Percentiles rank a stretch among this genome's conserved stretches.
phyloP scores from a whole-genome alignment of 2,329 filamentous ascomycete genomes.

The Neurospora sp. region DNA sequence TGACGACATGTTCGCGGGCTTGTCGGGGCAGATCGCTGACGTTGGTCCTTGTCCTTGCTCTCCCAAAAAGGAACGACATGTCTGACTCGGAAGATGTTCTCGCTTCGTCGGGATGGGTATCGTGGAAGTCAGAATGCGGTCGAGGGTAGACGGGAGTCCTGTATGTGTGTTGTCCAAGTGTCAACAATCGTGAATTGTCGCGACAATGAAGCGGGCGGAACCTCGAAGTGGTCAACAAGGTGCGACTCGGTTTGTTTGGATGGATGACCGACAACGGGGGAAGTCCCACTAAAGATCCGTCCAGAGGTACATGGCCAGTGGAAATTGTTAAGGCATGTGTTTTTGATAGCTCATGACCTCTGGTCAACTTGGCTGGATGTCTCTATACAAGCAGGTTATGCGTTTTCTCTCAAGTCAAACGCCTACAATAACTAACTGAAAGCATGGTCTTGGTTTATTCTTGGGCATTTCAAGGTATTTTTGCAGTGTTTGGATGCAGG shows the following conservation, averaged over 20 bases:
- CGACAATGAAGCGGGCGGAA: background rate
- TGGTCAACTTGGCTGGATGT: background rate
- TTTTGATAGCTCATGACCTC: background rate
- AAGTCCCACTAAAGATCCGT: background rate
- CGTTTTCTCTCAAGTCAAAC: too few species aligned
- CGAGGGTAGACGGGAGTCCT: background rate
- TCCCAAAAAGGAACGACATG: constrained; percentile 46
- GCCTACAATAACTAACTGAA: too few species aligned
- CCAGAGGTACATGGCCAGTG: background rate
- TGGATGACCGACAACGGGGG: background rate
- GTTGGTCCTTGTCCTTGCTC: constrained; percentile 39
- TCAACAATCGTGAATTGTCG: background rate
- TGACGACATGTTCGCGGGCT: constrained; percentile 43
- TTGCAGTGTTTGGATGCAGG: too few species aligned
- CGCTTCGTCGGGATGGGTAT: background rate
- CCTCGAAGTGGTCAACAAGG: background rate
- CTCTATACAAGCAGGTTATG: background rate
- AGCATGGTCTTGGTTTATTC: too few species aligned
- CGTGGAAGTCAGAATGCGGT: background rate
- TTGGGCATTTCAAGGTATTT: too few species aligned
- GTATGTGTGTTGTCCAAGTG: too few species aligned
- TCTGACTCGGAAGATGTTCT: constrained; percentile 5
- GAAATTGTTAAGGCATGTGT: background rate
- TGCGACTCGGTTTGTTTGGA: background rate
- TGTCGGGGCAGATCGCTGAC: constrained; percentile 45